Evolutionary conservation across 1,284 basidiomycete species (phyloP), one percentile per base, ranked within the genome.

Genomic region (Rhizoctonia solani): DNA sequence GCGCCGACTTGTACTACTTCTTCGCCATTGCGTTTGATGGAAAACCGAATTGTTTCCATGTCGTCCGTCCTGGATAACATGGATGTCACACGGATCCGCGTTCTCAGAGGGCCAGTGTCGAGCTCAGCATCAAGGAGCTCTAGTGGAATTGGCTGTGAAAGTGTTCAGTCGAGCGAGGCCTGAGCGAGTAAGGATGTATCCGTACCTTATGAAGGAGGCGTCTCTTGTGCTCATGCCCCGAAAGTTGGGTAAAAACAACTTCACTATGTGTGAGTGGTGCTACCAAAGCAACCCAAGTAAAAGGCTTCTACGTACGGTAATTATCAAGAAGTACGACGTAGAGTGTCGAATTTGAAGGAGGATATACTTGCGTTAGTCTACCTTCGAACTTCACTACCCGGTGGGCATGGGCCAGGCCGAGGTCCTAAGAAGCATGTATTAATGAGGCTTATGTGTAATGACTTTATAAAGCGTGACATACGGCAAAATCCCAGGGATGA

Each of bases 401-500:
- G 23, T 61, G 19, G 4, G 42, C 44, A 11, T 61, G 56, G 8
- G 42, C 56, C 30, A 90, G 77, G 72, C 92, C 90, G 79, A 94
- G 79, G 72, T 93, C 89, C 91, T 93, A 68, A 9, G 21, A 9
- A 54, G 13, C 8, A 9, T 32, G 61, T 13, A 54, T 9, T 30
- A 63, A 9, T 41, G 16, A 55, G 21, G 58, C 42, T 30, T 34
- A 34, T 16, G 56, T 21, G 37, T 67, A 34, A 70, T 65, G 50
- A 39, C 34, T 11, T 14, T 14, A 56, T 50, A 56, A 50, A 44
- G 2, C 19, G 21, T 9, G 6, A 76, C 81, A 69, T 74, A 92
- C 91, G 42, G 92, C 86, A 25, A 93, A 85, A 75, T 93, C 92
- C 39, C 88, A 91, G 69, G 82, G 85, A 73, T 85, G 84, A 73